These are phyloP conservation scores for Aspergillus fischeri DNA, from an alignment of 2,329 filamentous ascomycete genomes.

Conservation along the genomic window DNA sequence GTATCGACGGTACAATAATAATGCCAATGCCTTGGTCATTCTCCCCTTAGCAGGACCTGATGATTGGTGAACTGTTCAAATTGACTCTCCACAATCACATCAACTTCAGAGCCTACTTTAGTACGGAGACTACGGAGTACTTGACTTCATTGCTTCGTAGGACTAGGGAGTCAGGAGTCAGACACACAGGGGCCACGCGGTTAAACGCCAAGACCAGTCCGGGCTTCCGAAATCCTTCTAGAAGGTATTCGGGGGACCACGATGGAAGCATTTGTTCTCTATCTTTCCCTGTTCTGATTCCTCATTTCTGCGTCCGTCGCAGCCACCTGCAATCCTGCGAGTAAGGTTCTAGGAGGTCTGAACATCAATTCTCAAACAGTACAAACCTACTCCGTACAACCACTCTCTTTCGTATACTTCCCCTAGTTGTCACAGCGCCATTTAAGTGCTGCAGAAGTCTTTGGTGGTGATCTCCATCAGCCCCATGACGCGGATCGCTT, in stretches of 20 bases:
- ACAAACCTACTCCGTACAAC: background rate
- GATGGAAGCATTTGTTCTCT: constrained; percentile 9
- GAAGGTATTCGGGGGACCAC: constrained; percentile 14
- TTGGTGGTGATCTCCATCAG: constrained; percentile 9
- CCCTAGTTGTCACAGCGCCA: background rate
- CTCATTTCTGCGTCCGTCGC: constrained; percentile 9
- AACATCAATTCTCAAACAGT: background rate
- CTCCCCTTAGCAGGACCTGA: background rate
- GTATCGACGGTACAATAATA: background rate
- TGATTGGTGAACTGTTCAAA: background rate
- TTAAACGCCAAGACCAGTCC: constrained; percentile 12
- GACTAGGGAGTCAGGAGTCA: background rate
- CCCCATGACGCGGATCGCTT: constrained; percentile 10
- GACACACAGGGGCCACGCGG: background rate
- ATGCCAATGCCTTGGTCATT: background rate
- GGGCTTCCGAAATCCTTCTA: constrained; percentile 20
- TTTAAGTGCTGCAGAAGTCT: constrained; percentile 13
- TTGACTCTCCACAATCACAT: too few relatives aligned
- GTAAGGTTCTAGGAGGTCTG: background rate
- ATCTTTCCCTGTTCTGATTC: background rate
- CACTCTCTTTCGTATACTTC: background rate
- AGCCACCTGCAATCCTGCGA: background rate
- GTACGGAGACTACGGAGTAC: background rate
- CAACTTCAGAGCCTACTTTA: too few relatives aligned
- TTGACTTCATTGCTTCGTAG: background rate